phyloP scores from a whole-genome alignment of 2,329 filamentous ascomycete genomes.

The Mariannaea sp. region DNA sequence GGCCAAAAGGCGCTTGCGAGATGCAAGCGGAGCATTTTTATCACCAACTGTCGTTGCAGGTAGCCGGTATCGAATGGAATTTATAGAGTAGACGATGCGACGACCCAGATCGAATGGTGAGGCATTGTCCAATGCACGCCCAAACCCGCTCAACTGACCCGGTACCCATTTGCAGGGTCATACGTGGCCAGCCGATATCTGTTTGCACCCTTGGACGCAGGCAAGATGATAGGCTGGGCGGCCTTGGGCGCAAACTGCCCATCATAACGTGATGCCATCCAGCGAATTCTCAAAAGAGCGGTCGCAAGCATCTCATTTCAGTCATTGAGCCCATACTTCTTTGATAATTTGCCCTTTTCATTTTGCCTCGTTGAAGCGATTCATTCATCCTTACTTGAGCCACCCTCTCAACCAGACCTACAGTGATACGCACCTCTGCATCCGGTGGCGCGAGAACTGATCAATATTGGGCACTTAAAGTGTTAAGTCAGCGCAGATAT shows the following conservation, averaged over 20 bases:
- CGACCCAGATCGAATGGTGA: neutral
- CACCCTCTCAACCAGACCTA: too few species aligned
- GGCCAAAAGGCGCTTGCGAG: neutral
- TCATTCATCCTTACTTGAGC: too few species aligned
- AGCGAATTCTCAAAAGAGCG: neutral
- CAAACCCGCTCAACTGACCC: neutral
- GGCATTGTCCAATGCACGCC: neutral
- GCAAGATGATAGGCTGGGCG: neutral
- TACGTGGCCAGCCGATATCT: neutral
- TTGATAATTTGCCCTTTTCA: too few species aligned
- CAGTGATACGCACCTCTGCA: too few species aligned
- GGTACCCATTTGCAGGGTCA: neutral
- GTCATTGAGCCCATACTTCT: neutral
- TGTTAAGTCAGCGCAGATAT: neutral
- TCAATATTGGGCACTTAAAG: too few species aligned
- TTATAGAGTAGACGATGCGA: neutral
- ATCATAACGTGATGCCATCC: neutral
- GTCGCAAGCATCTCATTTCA: neutral
- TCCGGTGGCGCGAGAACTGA: too few species aligned
- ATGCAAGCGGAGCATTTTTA: neutral
- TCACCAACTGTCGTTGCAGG: neutral
- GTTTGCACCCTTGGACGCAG: neutral
- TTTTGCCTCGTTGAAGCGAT: neutral
- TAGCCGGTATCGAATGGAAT: neutral
- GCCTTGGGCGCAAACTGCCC: neutral